phyloP scores from a whole-genome alignment of 1,284 basidiomycete species.

The Cryptococcus floricola region DNA sequence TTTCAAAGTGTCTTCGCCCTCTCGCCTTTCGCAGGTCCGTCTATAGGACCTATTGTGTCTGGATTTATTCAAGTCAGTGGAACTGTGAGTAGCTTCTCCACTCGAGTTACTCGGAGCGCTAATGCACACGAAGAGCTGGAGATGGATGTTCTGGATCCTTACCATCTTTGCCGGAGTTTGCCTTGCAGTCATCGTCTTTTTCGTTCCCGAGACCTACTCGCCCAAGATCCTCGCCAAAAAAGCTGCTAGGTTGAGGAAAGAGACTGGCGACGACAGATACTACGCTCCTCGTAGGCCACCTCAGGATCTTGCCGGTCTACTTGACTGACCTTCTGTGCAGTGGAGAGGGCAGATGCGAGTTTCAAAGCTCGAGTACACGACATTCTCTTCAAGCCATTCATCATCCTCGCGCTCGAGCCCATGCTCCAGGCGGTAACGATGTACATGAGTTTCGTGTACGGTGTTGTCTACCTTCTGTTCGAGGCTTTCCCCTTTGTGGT shows the following conservation, averaged over 20 bases:
- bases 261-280: conserved; percentile 64
- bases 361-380: conserved; percentile 49
- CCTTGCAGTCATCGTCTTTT: conserved; percentile 55
- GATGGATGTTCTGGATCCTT: conserved; percentile 66
- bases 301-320: not conserved
- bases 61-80: conserved; percentile 56
- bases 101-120: not conserved
- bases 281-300: conserved; percentile 51
- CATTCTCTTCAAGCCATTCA: conserved; percentile 59
- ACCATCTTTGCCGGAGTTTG: conserved; percentile 57
- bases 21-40: conserved; percentile 61
- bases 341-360: conserved; percentile 28
- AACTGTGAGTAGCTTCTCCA: conserved; percentile 22
- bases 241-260: conserved; percentile 54
- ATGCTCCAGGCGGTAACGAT: conserved; percentile 68
- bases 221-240: conserved; percentile 56
- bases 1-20: too few species aligned
- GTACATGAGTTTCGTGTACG: conserved; percentile 57
- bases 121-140: conserved; percentile 19
- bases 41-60: conserved; percentile 61
- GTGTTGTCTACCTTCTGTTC: conserved; percentile 44
- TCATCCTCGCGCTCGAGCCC: conserved; percentile 66
- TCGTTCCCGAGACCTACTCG: conserved; percentile 69
- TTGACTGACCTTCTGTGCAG: not conserved
- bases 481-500: conserved; percentile 50